Conservation (phyloP, 1,284 basidiomycete species). For the Fistulina hepatica region DNA sequence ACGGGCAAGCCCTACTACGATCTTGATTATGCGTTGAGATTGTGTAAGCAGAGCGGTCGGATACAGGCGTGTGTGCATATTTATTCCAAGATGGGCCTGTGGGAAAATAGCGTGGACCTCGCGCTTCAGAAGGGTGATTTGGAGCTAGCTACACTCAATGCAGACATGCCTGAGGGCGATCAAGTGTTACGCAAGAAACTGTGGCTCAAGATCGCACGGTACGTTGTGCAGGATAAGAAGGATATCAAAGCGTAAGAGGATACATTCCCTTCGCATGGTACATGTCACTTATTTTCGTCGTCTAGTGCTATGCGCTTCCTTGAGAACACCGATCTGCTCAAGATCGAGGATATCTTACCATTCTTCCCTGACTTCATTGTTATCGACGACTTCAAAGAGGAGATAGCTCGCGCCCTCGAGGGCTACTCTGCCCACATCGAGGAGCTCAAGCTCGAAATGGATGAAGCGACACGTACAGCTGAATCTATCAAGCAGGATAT, state of each 20-base stretch:
- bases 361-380: constrained; percentile 99
- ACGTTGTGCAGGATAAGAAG: constrained; percentile 94
- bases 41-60: constrained; percentile 77
- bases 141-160: constrained; percentile 87
- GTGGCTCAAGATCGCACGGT: constrained; percentile 96
- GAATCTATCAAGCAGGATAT: constrained; percentile 94
- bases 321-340: constrained; percentile 87
- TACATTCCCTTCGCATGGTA: constrained; percentile 3
- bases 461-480: constrained; percentile 85
- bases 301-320: constrained; percentile 90
- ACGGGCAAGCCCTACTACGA: constrained; percentile 91
- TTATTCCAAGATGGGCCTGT: constrained; percentile 96
- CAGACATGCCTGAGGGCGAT: constrained; percentile 89
- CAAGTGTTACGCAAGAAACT: constrained; percentile 82
- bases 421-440: constrained; percentile 91
- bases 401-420: constrained; percentile 94
- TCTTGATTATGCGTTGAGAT: constrained; percentile 88
- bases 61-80: constrained; percentile 93
- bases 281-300: constrained; percentile 1
- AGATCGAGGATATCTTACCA: constrained; percentile 97
- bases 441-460: constrained; percentile 88
- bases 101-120: constrained; percentile 92
- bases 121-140: constrained; percentile 90
- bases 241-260: constrained; percentile 87
- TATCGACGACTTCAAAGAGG: constrained; percentile 99